A percentile compares a stretch with the other conserved stretches of the same genome.
Evolutionary conservation across 495 filamentous ascomycete species (phyloP).

Genomic region (Acidiella bohemica): DNA sequence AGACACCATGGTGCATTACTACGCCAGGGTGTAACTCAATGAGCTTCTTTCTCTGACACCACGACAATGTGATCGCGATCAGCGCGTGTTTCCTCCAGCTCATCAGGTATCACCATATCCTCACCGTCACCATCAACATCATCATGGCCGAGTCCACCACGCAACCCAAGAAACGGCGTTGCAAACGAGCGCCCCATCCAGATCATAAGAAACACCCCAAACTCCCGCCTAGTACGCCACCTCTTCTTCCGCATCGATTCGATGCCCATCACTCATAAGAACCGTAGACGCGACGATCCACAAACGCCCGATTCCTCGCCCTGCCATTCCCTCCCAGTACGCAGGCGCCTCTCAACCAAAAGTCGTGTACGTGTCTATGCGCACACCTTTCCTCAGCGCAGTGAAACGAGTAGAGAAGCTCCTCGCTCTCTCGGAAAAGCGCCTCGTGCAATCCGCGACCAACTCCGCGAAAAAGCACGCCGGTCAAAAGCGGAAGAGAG

Average conservation of each 20-base stretch:
- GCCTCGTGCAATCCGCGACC: slow-evolving; percentile 33
- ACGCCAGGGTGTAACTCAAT: too few relatives aligned
- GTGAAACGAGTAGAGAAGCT: slow-evolving; percentile 68
- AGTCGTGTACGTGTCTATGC: slow-evolving; percentile 64
- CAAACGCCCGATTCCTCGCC: slow-evolving; percentile 62
- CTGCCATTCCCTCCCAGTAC: slow-evolving; percentile 46
- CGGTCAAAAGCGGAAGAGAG: slow-evolving; percentile 28
- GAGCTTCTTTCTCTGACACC: too few relatives aligned
- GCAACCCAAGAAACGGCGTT: too few relatives aligned
- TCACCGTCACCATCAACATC: too few relatives aligned
- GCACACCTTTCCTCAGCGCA: slow-evolving; percentile 65
- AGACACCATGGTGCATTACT: too few relatives aligned
- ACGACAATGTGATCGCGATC: too few relatives aligned
- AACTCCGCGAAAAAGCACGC: slow-evolving; percentile 26
- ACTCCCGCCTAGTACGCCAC: neutral
- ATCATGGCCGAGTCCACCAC: slow-evolving; percentile 1
- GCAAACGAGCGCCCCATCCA: neutral
- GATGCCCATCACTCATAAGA: neutral
- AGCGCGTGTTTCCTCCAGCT: too few relatives aligned
- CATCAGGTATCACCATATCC: too few relatives aligned
- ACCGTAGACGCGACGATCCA: slow-evolving; percentile 38
- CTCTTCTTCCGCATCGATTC: neutral
- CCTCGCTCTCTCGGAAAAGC: slow-evolving; percentile 49
- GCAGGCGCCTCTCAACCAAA: slow-evolving; percentile 39
- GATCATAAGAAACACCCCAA: slow-evolving; percentile 1